These are phyloP conservation scores for Berkeleyomyces rouxiae DNA, from an alignment of 2,329 filamentous ascomycete genomes.

Conservation along the genomic window DNA sequence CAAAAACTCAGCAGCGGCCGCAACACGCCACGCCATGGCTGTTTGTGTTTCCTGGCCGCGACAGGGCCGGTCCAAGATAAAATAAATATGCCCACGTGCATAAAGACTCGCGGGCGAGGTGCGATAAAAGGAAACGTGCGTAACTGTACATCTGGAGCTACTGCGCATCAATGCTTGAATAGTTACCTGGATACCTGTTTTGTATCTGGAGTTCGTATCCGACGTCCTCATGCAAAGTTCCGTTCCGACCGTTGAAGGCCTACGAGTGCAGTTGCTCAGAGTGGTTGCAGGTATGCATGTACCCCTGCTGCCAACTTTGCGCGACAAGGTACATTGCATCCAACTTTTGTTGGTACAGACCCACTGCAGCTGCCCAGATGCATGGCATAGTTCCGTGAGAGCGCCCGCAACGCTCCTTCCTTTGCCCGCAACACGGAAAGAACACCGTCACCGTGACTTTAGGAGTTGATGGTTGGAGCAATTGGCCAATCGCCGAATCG, in stretches of 20 bases:
- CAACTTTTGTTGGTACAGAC: neutral
- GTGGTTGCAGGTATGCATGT: neutral
- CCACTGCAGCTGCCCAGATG: neutral
- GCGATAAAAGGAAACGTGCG: neutral
- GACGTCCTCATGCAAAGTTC: neutral
- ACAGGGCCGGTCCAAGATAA: neutral
- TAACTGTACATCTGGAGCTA: neutral
- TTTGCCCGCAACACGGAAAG: slow-evolving; percentile 3
- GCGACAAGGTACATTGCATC: neutral
- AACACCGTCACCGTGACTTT: neutral
- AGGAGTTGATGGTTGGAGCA: neutral
- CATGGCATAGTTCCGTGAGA: slow-evolving; percentile 9
- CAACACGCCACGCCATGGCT: neutral
- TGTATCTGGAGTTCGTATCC: no score
- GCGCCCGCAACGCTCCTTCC: slow-evolving; percentile 10
- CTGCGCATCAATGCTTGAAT: no score
- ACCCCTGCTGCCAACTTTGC: neutral
- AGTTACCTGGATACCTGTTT: no score
- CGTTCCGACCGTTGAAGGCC: neutral
- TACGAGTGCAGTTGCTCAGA: neutral
- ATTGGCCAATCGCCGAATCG: neutral
- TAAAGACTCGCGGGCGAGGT: neutral
- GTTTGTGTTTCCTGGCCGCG: neutral
- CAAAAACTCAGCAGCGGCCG: neutral
- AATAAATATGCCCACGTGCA: neutral